These are phyloP conservation scores for Cordyceps javanica DNA, from an alignment of 2,329 filamentous ascomycete genomes.

Conservation along the genomic window DNA sequence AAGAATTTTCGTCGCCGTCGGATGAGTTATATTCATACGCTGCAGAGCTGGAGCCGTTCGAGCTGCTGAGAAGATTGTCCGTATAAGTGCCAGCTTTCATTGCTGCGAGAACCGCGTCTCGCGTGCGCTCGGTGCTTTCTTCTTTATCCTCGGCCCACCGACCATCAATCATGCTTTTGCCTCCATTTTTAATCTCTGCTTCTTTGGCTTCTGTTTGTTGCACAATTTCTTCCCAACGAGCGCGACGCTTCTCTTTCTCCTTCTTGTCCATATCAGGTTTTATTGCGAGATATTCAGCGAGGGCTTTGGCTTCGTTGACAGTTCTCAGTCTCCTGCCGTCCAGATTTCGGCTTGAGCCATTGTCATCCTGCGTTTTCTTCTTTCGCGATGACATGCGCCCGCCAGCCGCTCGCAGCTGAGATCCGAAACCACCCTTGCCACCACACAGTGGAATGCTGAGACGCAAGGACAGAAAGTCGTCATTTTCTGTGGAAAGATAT, in stretches of 20 bases:
- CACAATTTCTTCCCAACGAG: slow-evolving; percentile 84
- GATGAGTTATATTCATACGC: slow-evolving; percentile 24
- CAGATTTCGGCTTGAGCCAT: slow-evolving; percentile 86
- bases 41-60: slow-evolving; percentile 39
- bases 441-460: slow-evolving; percentile 75
- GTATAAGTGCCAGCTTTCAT: slow-evolving; percentile 60
- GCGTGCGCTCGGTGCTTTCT: slow-evolving; percentile 76
- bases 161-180: slow-evolving; percentile 68
- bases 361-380: slow-evolving; percentile 78
- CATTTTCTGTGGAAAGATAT: slow-evolving; percentile 49
- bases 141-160: slow-evolving; percentile 96
- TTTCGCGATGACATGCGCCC: slow-evolving; percentile 97
- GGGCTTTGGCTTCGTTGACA: slow-evolving; percentile 87
- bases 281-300: slow-evolving; percentile 90
- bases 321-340: slow-evolving; percentile 87
- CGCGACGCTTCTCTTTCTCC: slow-evolving; percentile 79
- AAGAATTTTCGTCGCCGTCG: slow-evolving; percentile 31
- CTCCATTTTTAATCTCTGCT: slow-evolving; percentile 72
- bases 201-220: slow-evolving; percentile 77
- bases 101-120: slow-evolving; percentile 65
- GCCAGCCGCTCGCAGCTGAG: slow-evolving; percentile 90
- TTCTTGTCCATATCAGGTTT: slow-evolving; percentile 97
- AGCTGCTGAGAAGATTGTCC: slow-evolving; percentile 53
- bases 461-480: slow-evolving; percentile 75
- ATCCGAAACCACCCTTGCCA: slow-evolving; percentile 97